A percentile compares a stretch with the other conserved stretches of the same genome.
Evolutionary conservation across 1,139 yeast genomes (phyloP).

Genomic region (Taphrina populina): DNA sequence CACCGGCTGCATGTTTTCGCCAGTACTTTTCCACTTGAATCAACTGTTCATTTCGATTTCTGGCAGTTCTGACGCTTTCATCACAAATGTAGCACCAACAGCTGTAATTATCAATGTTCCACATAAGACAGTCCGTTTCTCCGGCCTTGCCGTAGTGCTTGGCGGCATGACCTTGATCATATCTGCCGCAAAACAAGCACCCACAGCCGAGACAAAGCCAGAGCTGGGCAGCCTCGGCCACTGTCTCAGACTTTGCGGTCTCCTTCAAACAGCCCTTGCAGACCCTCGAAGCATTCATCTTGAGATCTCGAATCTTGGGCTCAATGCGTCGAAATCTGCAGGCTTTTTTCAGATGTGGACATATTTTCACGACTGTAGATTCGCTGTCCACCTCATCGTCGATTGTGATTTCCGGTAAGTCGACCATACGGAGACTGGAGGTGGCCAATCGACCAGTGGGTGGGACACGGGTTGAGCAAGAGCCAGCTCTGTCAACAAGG

Average conservation of each 20-base stretch:
- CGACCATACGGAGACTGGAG: too few relatives aligned
- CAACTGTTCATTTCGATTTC: constrained; percentile 24
- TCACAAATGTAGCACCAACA: constrained; percentile 34
- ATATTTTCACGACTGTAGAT: not conserved
- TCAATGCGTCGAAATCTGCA: constrained; percentile 21
- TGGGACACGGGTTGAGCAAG: too few relatives aligned
- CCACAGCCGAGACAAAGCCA: constrained; percentile 34
- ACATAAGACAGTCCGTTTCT: constrained; percentile 26
- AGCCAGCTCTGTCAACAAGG: too few relatives aligned
- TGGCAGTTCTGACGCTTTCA: constrained; percentile 7
- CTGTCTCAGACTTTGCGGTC: not conserved
- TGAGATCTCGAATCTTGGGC: constrained; percentile 22
- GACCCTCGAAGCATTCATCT: constrained; percentile 5
- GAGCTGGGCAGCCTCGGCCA: constrained; percentile 20
- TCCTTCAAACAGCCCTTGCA: constrained; percentile 27
- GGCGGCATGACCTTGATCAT: constrained; percentile 28
- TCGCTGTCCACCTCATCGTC: not conserved
- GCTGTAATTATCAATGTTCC: constrained; percentile 27
- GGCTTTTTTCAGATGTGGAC: constrained; percentile 28
- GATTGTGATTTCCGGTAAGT: constrained; percentile 9
- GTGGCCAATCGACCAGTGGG: too few relatives aligned
- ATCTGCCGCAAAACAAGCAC: constrained; percentile 29
- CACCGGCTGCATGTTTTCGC: constrained; percentile 26
- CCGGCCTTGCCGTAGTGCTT: constrained; percentile 24
- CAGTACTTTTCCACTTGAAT: constrained; percentile 30